Evolutionary conservation across 2,329 filamentous ascomycete genomes (phyloP), one percentile per base, ranked within the genome.

Genomic region (Diaporthe citriasiana): DNA sequence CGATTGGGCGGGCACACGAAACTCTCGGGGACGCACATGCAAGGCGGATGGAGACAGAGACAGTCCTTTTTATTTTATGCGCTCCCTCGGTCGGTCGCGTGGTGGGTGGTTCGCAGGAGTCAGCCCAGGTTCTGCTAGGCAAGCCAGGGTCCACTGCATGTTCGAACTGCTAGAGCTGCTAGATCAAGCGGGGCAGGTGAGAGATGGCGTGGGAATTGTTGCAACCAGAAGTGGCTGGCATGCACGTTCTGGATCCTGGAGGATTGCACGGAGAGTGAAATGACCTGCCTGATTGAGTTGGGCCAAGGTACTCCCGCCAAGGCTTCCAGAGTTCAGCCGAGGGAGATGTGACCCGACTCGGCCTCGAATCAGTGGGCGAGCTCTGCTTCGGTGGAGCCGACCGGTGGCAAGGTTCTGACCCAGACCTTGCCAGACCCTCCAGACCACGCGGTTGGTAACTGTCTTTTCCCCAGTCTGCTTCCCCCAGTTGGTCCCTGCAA

Each of bases 101-200:
- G 60, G 60, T 42, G 12, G 22, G 45, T 22, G n/a, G 22, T 65
- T 45, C 42, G 19, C n/a, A n/a, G 59, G 27, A 65, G 59, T 65
- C 59, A 65, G 40, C 45, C 45, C 45, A 50, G 47, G n/a, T 25
- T 27, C 1, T 7, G 1, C 22, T 19, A 17, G 19, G 45, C 7
- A 1, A 22, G 40, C 27, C 27, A 51, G 63, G 63, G 63, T 66
- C 63, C 63, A 51, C 63, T 66, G 45, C 63, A 66, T 25, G 60
- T 38, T 38, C 63, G 47, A n/a, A n/a, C n/a, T n/a, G n/a, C n/a
- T n/a, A n/a, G n/a, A n/a, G 47, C 19, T 51, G 45, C 63, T 66
- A 66, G 45, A 51, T 66, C 63, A 38, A 38, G 63, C 45, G 63
- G 63, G 63, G 63, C 63, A 66, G 63, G 63, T 66, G 45, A 5